Conservation (phyloP, 441 rosid species). For the Omphalea diandra region DNA sequence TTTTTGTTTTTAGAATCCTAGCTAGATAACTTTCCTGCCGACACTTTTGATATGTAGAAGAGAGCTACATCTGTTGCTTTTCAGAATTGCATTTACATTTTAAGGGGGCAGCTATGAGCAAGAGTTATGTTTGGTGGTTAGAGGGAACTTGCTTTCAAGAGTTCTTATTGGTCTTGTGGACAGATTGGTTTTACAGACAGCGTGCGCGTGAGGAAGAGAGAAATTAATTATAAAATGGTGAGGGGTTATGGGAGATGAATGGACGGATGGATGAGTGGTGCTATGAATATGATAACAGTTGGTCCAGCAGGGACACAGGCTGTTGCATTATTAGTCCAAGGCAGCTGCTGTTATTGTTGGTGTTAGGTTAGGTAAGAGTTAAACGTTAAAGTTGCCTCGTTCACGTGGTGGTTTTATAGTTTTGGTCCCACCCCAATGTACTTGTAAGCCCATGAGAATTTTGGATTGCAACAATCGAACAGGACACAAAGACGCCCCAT, state of each 20-base stretch:
- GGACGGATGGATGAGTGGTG: not conserved
- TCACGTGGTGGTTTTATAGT: not conserved
- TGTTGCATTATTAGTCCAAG: slow-evolving; percentile 12
- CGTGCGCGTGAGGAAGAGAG: not conserved
- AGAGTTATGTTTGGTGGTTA: too few species aligned
- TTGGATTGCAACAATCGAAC: not conserved
- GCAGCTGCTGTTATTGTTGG: not conserved
- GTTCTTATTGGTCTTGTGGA: not conserved
- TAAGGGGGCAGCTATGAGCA: too few species aligned
- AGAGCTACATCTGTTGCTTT: too few species aligned
- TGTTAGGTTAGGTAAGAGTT: slow-evolving; percentile 1
- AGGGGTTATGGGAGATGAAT: not conserved
- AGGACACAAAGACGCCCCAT: not conserved
- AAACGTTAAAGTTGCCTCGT: not conserved
- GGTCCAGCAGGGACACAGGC: slow-evolving; percentile 3
- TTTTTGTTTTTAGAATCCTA: not conserved
- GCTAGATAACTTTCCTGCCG: too few species aligned
- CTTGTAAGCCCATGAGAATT: not conserved
- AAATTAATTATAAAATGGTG: not conserved
- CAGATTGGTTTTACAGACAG: not conserved
- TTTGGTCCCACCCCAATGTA: not conserved
- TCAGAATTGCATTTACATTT: too few species aligned
- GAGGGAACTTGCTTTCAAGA: too few species aligned
- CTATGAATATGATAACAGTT: not conserved
- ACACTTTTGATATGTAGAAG: too few species aligned